Base-by-base conservation (phyloP, 1,139 yeast genomes). In the Geotrichum reessii region DNA sequence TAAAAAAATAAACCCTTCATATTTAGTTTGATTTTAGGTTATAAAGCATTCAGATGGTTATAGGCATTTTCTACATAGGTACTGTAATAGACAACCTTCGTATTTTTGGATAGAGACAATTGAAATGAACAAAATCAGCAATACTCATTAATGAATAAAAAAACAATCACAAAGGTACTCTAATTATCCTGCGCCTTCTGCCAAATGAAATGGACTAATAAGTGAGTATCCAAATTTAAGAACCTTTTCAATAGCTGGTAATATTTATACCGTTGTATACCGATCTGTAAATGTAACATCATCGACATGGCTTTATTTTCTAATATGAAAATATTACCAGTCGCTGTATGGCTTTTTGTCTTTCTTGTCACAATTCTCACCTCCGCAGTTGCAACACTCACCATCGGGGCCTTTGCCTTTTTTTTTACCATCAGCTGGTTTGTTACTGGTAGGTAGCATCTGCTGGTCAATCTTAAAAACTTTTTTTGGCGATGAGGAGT, bases 341-440 rank as follows among this genome's bases (percentile, higher is more conserved):
- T 59, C 62, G n/a, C 58, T 55, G 33, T 55, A 57, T 8, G 22
- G 31, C 50, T 52, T 59, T 31, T 52, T 47, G 52, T 58, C 60
- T 53, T 58, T 60, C 28, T 60, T 58, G 46, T 60, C 62, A 22
- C 62, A 60, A 52, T 60, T 60, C 22, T 60, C 61, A n/a, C 62
- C 84, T 5, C 79, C 83, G 57, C 75, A 81, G 25, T 69, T 82
- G 14, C 87, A 84, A 63, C 62, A 60, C 44, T 60, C 61, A 17
- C 59, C 62, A 11, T 55, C 55, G 19, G 54, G 55, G 19, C 58
- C 58, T 42, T 46, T 55, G 28, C 58, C 48, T 17, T 57, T 42
- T 9, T 25, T 27, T 21, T 54, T 48, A 8, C 42, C 24, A 17
- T 52, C 25, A 14, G 24, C 3, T 19, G 28, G 24, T n/a, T 47